phyloP scores from a whole-genome alignment of 805 yeast species.

The Metschnikowia similis region DNA sequence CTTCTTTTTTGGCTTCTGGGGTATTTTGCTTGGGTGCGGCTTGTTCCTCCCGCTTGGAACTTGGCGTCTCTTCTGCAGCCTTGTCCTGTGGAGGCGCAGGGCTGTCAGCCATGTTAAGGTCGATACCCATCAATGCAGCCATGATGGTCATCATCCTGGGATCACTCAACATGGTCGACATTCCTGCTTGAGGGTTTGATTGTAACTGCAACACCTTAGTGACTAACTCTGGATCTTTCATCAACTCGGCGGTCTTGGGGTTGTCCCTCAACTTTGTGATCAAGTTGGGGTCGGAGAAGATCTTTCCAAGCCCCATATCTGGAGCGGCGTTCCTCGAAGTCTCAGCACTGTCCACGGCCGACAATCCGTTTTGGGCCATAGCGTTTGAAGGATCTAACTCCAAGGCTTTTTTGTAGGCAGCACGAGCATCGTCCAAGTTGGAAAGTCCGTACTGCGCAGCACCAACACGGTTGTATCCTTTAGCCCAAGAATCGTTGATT shows the following conservation, averaged over 20 bases:
- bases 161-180: slow-evolving; percentile 68
- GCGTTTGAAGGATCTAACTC: slow-evolving; percentile 77
- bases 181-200: slow-evolving; percentile 70
- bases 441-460: slow-evolving; percentile 91
- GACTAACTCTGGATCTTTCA: slow-evolving; percentile 84
- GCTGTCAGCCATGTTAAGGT: slow-evolving; percentile 45
- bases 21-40: slow-evolving; percentile 9
- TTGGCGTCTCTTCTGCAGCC: slow-evolving; percentile 11
- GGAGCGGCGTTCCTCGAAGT: slow-evolving; percentile 51
- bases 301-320: slow-evolving; percentile 70
- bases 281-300: slow-evolving; percentile 77
- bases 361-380: slow-evolving; percentile 81
- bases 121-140: slow-evolving; percentile 82
- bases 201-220: slow-evolving; percentile 59
- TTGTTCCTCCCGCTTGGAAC: slow-evolving; percentile 11
- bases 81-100: slow-evolving; percentile 7
- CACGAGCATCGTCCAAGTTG: slow-evolving; percentile 68
- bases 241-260: slow-evolving; percentile 82
- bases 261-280: slow-evolving; percentile 70
- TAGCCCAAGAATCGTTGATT: slow-evolving; percentile 87
- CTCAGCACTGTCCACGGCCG: slow-evolving; percentile 62
- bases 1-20: slow-evolving; percentile 2
- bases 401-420: slow-evolving; percentile 70
- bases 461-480: slow-evolving; percentile 90
- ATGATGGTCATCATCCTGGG: slow-evolving; percentile 85